Conservation (phyloP, 345 rosid species). For the Camelina laxa region DNA sequence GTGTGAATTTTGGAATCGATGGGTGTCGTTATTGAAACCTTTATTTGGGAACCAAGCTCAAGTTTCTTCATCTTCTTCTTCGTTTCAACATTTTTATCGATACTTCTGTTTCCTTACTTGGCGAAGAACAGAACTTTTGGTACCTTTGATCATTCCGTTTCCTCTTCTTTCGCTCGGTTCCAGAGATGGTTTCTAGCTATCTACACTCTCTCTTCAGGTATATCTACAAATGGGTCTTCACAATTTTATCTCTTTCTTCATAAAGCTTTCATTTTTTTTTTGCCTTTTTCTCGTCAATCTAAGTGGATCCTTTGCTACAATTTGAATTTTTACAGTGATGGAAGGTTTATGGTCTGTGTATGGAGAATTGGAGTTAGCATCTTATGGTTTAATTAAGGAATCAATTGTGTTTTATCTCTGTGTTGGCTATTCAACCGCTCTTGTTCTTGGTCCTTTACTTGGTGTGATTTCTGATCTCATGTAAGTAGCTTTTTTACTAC, state of each 20-base stretch:
- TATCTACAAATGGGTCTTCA: not conserved
- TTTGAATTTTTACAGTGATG: constrained; percentile 49
- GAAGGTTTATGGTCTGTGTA: constrained; percentile 81
- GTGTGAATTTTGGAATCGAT: constrained; percentile 42
- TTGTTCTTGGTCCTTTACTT: constrained; percentile 61
- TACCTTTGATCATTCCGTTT: constrained; percentile 53
- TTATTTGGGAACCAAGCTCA: constrained; percentile 73
- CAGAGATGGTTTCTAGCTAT: constrained; percentile 70
- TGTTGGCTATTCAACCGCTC: constrained; percentile 63
- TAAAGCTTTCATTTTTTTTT: not conserved
- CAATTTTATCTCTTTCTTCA: not conserved
- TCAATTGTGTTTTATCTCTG: constrained; percentile 57
- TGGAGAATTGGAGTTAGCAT: constrained; percentile 74
- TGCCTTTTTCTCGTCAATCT: not conserved
- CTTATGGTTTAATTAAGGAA: constrained; percentile 55
- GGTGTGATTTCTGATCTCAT: constrained; percentile 78
- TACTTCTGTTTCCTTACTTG: constrained; percentile 55
- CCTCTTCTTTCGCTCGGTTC: constrained; percentile 59
- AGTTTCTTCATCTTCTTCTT: constrained; percentile 62
- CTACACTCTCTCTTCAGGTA: constrained; percentile 84
- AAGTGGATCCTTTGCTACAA: not conserved
- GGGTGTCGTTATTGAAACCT: constrained; percentile 74
- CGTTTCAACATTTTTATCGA: constrained; percentile 59
- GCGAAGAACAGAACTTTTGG: constrained; percentile 49
- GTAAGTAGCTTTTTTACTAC: constrained; percentile 50